A percentile compares a stretch with the other conserved stretches of the same genome.
Evolutionary conservation across 805 yeast genomes (phyloP).

Genomic region (Zygoascus ofunaensis): DNA sequence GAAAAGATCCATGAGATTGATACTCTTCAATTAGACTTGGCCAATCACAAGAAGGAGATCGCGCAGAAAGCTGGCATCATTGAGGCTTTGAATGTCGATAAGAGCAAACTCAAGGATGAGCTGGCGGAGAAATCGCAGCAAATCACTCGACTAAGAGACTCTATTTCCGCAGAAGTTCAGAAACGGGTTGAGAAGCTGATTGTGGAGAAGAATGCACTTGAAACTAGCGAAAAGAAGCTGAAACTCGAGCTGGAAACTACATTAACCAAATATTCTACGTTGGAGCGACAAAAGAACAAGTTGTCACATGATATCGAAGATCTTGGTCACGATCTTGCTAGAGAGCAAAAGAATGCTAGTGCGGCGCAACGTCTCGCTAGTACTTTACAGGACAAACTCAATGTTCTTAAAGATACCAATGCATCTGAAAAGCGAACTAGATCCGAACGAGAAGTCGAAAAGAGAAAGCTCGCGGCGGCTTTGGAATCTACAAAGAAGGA

Average conservation of each 20-base stretch:
- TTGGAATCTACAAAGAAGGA: constrained; percentile 15
- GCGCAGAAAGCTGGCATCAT: constrained; percentile 1
- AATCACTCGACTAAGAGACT: constrained; percentile 16
- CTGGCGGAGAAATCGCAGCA: constrained; percentile 15
- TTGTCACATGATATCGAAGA: constrained; percentile 25
- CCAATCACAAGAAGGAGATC: constrained; percentile 8
- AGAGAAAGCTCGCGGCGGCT: constrained; percentile 16
- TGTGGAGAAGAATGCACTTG: constrained; percentile 38
- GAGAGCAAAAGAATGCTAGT: constrained; percentile 18
- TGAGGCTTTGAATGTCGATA: constrained; percentile 6
- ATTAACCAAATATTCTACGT: constrained; percentile 9
- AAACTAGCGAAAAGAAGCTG: constrained; percentile 26
- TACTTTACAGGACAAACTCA: constrained; percentile 16
- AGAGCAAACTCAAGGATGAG: constrained; percentile 15
- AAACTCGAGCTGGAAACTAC: constrained; percentile 18
- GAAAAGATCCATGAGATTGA: constrained; percentile 15
- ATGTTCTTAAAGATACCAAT: constrained; percentile 12
- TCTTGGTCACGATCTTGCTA: constrained; percentile 19
- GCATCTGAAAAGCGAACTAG: constrained; percentile 18
- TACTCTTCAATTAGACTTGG: constrained; percentile 16
- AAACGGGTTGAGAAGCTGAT: constrained; percentile 32
- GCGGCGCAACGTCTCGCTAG: constrained; percentile 16
- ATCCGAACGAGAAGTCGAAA: constrained; percentile 19
- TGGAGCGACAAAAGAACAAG: constrained; percentile 14
- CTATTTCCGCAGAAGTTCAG: constrained; percentile 13